Evolutionary conservation across 768 basidiomycete species (phyloP), one percentile per base, ranked within the genome.

Genomic region (Cystobasidium tubakii): DNA sequence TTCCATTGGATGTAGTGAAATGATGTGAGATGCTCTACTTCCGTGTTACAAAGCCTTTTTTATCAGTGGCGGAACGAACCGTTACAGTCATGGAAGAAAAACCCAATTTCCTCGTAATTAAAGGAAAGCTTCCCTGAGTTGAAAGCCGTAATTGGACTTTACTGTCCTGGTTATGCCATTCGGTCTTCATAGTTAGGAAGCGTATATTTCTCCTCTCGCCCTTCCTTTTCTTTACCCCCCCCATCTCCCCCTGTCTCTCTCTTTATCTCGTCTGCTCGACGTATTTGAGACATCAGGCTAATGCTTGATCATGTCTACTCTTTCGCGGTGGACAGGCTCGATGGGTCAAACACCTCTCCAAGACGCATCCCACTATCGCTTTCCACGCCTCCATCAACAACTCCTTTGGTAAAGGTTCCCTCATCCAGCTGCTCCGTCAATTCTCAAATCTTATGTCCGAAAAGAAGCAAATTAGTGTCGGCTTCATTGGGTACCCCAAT

Each of bases 341-440:
- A 67, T 95, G 96, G 83, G 91, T 97, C 77, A 89, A 94, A 83
- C 89, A 96, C 79, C 87, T 98, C 25, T 95, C 92, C 0, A 90
- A 94, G 60, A 88, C 88, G 71, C 96, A 92, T 79, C 95, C 95
- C 10, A 97, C 95, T 4, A 89, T 99, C 77, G 95, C 95, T 1
- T 97, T 98, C 85, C 95, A 99, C 80, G 96, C 95, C 7, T 98
- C 95, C 25, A 93, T 94, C 55, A 96, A 96, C 81, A 94, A 99
- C 83, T 96, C 95, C 0, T 99, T 99, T 79, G 96, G 95, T 78
- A 98, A 99, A 83, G 95, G 95, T 23, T 92, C 96, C 23, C 88
- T 99, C 75, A 99, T 99, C 78, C 93, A 96, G 82, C 87, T 98
- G 55, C 86, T 99, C 57, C 87, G 96, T 31, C 96, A 98, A 80